Evolutionary conservation across 1,284 basidiomycete genomes (phyloP).

Genomic region (Apiotrichum mycotoxinovorans): DNA sequence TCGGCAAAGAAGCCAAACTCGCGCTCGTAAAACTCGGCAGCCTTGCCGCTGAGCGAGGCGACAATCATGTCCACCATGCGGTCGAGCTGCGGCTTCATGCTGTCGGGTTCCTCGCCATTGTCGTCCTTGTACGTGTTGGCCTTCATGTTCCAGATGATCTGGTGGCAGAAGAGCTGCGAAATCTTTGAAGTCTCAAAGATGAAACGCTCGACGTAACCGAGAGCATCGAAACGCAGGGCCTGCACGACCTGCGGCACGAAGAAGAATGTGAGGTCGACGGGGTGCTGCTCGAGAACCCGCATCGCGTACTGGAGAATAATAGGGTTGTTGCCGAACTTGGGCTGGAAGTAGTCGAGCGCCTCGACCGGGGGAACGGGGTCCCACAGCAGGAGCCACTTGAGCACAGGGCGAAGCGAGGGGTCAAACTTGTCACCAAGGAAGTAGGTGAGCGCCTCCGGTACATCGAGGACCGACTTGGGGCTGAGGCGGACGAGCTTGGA

Average conservation of each 20-base stretch:
- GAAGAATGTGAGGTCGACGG: slow-evolving; percentile 94
- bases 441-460: slow-evolving; percentile 74
- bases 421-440: slow-evolving; percentile 72
- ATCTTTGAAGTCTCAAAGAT: slow-evolving; percentile 97
- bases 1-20: slow-evolving; percentile 97
- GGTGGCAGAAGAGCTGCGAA: slow-evolving; percentile 97
- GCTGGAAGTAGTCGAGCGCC: slow-evolving; percentile 82
- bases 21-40: slow-evolving; percentile 84
- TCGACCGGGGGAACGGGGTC: slow-evolving; percentile 81
- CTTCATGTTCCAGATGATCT: slow-evolving; percentile 99
- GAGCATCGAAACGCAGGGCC: slow-evolving; percentile 79
- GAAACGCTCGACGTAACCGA: slow-evolving; percentile 91
- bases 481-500: slow-evolving; percentile 68
- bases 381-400: slow-evolving; percentile 81
- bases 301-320: slow-evolving; percentile 94
- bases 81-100: slow-evolving; percentile 93
- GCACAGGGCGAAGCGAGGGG: slow-evolving; percentile 6
- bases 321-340: slow-evolving; percentile 75
- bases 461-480: slow-evolving; percentile 66
- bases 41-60: slow-evolving; percentile 80
- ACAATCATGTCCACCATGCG: slow-evolving; percentile 80
- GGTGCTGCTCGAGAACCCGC: slow-evolving; percentile 89
- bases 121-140: slow-evolving; percentile 97
- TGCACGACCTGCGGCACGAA: slow-evolving; percentile 99
- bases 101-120: slow-evolving; percentile 66